Conservation (phyloP, 1,284 basidiomycete species). For the Ceratobasidium sp. region DNA sequence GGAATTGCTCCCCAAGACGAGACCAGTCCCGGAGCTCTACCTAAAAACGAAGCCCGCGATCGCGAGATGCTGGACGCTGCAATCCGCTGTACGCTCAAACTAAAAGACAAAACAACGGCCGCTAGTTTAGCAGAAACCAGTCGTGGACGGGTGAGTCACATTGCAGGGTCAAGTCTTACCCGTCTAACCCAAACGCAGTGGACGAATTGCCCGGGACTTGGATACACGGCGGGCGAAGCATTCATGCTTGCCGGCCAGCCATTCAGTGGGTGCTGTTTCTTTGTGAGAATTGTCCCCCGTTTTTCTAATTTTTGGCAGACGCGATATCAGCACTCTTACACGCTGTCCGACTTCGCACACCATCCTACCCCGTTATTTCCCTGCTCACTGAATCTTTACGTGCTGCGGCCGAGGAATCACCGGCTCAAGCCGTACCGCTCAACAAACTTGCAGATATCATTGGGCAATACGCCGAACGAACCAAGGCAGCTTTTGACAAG, state of each 20-base stretch:
- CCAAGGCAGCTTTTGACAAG: constrained; percentile 14
- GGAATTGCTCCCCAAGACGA: neutral
- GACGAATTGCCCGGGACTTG: constrained; percentile 36
- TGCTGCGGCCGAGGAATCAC: neutral
- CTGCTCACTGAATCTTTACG: constrained; percentile 17
- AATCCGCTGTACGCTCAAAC: constrained; percentile 39
- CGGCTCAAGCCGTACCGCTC: neutral
- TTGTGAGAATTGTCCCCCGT: neutral
- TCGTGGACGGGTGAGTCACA: constrained; percentile 34
- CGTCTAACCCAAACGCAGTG: constrained; percentile 14
- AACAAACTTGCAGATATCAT: constrained; percentile 2
- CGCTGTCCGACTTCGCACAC: constrained; percentile 11
- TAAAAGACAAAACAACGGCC: constrained; percentile 20
- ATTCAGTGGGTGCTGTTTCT: constrained; percentile 15
- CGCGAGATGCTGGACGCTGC: constrained; percentile 41
- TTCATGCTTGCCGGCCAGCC: constrained; percentile 38
- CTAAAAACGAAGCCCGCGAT: constrained; percentile 35
- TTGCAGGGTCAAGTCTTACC: neutral
- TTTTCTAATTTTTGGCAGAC: constrained; percentile 23
- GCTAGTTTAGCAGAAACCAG: constrained; percentile 37
- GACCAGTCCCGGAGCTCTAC: neutral
- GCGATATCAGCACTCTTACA: constrained; percentile 37
- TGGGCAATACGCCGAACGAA: constrained; percentile 5
- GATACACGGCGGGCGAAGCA: constrained; percentile 38
- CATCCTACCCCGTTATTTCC: constrained; percentile 18